These are phyloP conservation scores for Fusarium paranaense DNA, from an alignment of 2,329 filamentous ascomycete genomes.

Conservation along the genomic window DNA sequence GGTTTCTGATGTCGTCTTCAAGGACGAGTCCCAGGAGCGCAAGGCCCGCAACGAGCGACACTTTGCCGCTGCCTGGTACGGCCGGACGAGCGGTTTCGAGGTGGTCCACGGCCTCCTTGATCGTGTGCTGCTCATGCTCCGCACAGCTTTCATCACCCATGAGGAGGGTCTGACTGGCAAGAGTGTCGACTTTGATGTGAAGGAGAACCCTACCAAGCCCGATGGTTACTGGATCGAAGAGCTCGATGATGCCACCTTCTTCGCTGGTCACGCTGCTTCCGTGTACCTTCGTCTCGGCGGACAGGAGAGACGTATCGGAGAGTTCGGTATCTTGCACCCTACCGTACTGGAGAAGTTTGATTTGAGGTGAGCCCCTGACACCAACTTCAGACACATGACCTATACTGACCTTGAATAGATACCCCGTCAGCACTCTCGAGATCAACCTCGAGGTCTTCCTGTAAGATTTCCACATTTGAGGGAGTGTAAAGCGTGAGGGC, in stretches of 20 bases:
- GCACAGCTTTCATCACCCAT: constrained; percentile 80
- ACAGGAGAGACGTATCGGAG: constrained; percentile 82
- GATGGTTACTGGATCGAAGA: constrained; percentile 96
- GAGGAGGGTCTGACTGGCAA: constrained; percentile 74
- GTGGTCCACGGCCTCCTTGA: constrained; percentile 94
- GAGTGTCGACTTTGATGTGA: constrained; percentile 64
- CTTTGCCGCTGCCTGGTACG: constrained; percentile 96
- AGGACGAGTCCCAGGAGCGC: constrained; percentile 83
- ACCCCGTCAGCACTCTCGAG: constrained; percentile 93
- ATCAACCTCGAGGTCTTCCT: constrained; percentile 95
- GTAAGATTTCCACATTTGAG: constrained; percentile 55
- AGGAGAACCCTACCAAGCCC: constrained; percentile 65
- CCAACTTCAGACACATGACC: background rate
- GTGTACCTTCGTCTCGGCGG: constrained; percentile 82
- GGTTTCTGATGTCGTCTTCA: constrained; percentile 90
- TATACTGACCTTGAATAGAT: constrained; percentile 60
- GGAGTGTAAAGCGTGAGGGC: constrained; percentile 22
- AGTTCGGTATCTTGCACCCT: constrained; percentile 94
- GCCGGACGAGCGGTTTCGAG: constrained; percentile 94
- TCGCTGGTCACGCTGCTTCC: constrained; percentile 87
- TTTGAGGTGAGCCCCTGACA: constrained; percentile 70
- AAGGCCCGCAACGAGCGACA: constrained; percentile 93
- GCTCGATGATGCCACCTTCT: constrained; percentile 90
- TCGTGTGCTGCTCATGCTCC: constrained; percentile 91
- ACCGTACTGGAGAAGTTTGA: constrained; percentile 94